phyloP scores from a whole-genome alignment of 768 basidiomycete species.

The Chiua virens region DNA sequence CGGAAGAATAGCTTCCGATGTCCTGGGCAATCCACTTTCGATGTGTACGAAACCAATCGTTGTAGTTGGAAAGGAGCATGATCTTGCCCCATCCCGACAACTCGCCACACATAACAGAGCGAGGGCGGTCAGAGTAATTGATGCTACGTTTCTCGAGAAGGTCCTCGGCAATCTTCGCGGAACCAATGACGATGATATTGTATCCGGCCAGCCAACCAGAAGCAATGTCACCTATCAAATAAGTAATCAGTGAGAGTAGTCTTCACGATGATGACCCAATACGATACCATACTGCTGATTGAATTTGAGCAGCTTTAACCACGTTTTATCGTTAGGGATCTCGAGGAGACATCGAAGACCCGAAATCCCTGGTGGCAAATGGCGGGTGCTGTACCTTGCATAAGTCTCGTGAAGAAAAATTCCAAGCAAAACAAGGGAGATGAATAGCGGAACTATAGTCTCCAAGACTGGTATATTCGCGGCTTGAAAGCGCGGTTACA shows the following conservation, averaged over 20 bases:
- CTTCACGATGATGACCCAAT: neutral
- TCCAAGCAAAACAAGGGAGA: no score
- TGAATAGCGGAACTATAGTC: no score
- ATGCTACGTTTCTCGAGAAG: conserved; percentile 44
- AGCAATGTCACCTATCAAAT: conserved; percentile 5
- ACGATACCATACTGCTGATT: conserved; percentile 3
- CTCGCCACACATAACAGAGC: conserved; percentile 9
- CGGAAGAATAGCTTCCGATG: conserved; percentile 4
- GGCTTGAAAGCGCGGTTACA: no score
- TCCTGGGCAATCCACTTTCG: conserved; percentile 11
- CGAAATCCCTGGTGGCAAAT: conserved; percentile 6
- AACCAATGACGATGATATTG: conserved; percentile 44
- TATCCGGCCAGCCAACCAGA: conserved; percentile 11
- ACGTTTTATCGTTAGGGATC: neutral
- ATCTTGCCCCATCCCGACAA: conserved; percentile 13
- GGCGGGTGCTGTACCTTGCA: neutral
- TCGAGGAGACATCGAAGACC: conserved; percentile 1
- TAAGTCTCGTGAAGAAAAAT: neutral
- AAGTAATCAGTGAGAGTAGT: neutral
- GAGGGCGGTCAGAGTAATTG: conserved; percentile 36
- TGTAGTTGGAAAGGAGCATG: conserved; percentile 5
- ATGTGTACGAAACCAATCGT: conserved; percentile 6
- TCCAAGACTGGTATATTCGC: no score
- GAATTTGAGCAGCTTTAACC: conserved; percentile 1
- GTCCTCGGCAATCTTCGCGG: conserved; percentile 39